These are phyloP conservation scores for Peltaster fructicola DNA, from an alignment of 2,329 filamentous ascomycete species.

Conservation along the genomic window DNA sequence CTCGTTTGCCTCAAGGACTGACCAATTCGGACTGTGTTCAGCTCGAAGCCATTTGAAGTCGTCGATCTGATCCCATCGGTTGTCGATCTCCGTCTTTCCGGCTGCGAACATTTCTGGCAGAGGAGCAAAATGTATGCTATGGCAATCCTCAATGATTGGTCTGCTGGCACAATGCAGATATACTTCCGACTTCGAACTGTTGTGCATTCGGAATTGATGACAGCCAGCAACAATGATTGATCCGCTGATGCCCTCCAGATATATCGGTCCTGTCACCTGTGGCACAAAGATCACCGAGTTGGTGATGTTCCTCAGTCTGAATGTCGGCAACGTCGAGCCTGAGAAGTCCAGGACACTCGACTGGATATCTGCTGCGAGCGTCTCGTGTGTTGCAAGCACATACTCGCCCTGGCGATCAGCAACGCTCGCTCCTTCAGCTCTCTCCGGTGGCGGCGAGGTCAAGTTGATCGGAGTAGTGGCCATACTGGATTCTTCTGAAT, in stretches of 20 bases:
- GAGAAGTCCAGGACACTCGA: no score
- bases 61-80: conserved; percentile 80
- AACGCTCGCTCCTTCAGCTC: no score
- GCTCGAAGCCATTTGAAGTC: conserved; percentile 95
- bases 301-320: conserved; percentile 51
- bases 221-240: conserved; percentile 64
- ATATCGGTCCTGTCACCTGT: conserved; percentile 59
- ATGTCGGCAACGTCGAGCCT: conserved; percentile 51
- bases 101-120: conserved; percentile 46
- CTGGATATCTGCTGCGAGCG: no score
- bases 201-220: conserved; percentile 85
- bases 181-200: conserved; percentile 61
- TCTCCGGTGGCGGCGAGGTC: conserved; percentile 10
- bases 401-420: no score
- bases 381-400: no score
- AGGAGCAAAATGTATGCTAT: conserved; percentile 58
- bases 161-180: conserved; percentile 69
- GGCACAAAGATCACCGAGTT: conserved; percentile 61
- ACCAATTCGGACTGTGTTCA: conserved; percentile 80
- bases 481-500: conserved; percentile 23
- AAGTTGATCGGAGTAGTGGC: conserved; percentile 19
- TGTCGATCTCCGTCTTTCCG: conserved; percentile 27
- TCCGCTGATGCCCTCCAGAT: conserved; percentile 58
- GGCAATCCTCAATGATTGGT: conserved; percentile 88
- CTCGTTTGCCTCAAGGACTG: conserved; percentile 42